These are phyloP conservation scores for Urostyla sp. DNA, from an alignment of 73 alveolate genomes.

Conservation along the genomic window DNA sequence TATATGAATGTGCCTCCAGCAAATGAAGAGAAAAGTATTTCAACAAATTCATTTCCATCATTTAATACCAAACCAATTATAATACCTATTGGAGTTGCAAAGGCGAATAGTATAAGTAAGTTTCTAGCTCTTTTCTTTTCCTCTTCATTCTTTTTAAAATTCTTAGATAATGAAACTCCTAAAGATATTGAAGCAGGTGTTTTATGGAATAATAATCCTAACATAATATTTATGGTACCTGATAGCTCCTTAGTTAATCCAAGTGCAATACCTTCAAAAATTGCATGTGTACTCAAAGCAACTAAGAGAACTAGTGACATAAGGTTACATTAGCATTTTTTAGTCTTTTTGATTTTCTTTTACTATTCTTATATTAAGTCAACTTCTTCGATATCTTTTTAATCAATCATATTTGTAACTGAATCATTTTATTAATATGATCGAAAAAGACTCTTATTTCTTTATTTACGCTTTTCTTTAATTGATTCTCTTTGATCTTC, in stretches of 20 bases:
- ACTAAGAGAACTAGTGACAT: conserved; percentile 66
- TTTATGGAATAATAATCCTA: conserved; percentile 59
- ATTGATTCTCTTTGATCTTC: no score
- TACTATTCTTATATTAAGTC: no score
- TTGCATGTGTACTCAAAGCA: conserved; percentile 91
- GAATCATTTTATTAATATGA: no score
- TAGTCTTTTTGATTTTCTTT: background rate
- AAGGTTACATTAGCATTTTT: conserved; percentile 3
- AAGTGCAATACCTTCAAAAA: conserved; percentile 94
- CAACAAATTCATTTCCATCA: background rate
- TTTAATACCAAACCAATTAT: conserved; percentile 13
- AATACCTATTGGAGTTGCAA: conserved; percentile 54
- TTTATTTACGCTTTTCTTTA: no score
- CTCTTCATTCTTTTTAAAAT: conserved; percentile 14
- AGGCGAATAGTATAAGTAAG: conserved; percentile 3
- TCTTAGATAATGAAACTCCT: no score
- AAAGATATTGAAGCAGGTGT: background rate
- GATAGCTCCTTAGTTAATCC: conserved; percentile 81
- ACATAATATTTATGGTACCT: conserved; percentile 75
- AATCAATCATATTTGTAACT: no score
- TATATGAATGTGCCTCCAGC: conserved; percentile 57
- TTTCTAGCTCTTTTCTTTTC: background rate
- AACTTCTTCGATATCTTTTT: no score
- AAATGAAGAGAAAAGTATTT: conserved; percentile 16
- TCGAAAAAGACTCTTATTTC: no score